These are phyloP conservation scores for Alternaria metachromatica DNA, from an alignment of 2,329 filamentous ascomycete genomes.

Conservation along the genomic window DNA sequence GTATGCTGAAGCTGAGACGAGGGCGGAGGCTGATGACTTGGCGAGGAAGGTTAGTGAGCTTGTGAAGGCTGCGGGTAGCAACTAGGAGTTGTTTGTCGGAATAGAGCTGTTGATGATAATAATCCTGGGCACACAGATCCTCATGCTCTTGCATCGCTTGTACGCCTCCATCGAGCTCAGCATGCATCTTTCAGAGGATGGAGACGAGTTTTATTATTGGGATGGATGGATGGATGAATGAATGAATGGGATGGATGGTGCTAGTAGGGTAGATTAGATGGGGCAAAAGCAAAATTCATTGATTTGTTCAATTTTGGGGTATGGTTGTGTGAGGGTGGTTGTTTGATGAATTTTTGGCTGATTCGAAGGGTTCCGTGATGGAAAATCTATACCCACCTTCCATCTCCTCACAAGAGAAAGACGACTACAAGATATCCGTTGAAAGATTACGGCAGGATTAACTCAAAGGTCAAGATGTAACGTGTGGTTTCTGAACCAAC, in stretches of 20 bases:
- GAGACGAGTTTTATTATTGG: too few species aligned
- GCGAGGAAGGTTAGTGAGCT: slow-evolving; percentile 81
- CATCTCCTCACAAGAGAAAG: too few species aligned
- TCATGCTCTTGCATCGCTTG: neutral
- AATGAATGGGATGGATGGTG: neutral
- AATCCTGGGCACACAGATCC: neutral
- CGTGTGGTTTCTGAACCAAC: too few species aligned
- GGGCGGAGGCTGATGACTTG: slow-evolving; percentile 88
- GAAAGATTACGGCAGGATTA: too few species aligned
- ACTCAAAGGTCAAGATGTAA: neutral
- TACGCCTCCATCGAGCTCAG: neutral
- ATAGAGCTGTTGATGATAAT: neutral
- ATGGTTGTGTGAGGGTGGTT: neutral
- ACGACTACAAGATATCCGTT: too few species aligned
- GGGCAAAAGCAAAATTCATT: neutral
- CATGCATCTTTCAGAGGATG: too few species aligned
- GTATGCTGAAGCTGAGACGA: slow-evolving; percentile 91
- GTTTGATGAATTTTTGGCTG: neutral
- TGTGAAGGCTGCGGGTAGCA: slow-evolving; percentile 59
- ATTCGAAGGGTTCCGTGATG: neutral
- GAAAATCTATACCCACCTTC: too few species aligned
- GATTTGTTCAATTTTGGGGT: neutral
- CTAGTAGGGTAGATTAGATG: neutral
- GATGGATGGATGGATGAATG: neutral
- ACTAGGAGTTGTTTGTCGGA: slow-evolving; percentile 1